Evolutionary conservation across 495 filamentous ascomycete species (phyloP), one percentile per base, ranked within the genome.

Genomic region (Trichoderma virens): DNA sequence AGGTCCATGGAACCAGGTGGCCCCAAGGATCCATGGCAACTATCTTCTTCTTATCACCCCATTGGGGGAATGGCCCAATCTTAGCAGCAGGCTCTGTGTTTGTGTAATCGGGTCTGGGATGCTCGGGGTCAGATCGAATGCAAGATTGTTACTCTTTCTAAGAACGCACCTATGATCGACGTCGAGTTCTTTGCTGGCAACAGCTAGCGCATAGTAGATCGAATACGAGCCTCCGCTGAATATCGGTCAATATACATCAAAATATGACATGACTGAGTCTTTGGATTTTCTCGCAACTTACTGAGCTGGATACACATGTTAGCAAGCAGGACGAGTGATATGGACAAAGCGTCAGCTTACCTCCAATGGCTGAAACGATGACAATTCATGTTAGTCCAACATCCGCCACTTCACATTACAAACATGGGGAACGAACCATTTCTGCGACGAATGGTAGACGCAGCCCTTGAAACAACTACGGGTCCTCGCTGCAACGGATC

Each of bases 11-110:
- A 5, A 89, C 86, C 65, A 96, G 79, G 75, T 98, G 94, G 6
- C 94, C 94, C 68, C 87, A 88, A 7, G 94, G 94, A 74, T 98
- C 94, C 90, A 98, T 96, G 31, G 94, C 90, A 28, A 98, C 94
- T 65, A 98, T 97, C 80, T 96, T 97, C 70, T 90, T 93, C 72
- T 86, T 84, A 73, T 97, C 91, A 27, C 80, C 82, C 94, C 94
- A 98, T 73, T 93, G 85, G 23, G 90, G 85, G 71, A 96, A 96
- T 38, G 88, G 90, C 0, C 92, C 91, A 71, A 98, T 90, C 62
- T 88, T 84, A 62, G 86, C 92, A 3, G 92, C 93, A 13, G 94
- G 94, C 70, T 97, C 89, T 16, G 90, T 95, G 78, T 98, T 97
- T 66, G 90, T 93, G 75, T 96, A 93, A 73, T 97, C 92, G 16